Percentiles rank a stretch among this genome's conserved stretches.
Evolutionary conservation across 805 yeast species (phyloP).

Genomic region (Candida maesae): DNA sequence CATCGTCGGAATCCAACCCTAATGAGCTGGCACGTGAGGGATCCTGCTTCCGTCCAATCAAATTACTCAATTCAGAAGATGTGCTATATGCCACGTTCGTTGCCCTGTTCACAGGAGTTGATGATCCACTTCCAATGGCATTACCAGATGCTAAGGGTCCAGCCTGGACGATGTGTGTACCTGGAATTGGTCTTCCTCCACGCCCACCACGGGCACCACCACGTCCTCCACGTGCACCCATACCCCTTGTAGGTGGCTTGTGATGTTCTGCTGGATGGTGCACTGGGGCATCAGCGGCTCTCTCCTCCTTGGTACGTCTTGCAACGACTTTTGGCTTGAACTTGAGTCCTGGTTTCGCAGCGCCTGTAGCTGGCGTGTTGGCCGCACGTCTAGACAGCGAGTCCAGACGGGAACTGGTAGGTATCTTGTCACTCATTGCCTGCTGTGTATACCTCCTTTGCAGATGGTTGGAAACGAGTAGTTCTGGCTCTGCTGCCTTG

Average conservation of each 20-base stretch:
- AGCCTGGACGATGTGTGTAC: conserved; percentile 62
- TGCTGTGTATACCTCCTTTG: not conserved
- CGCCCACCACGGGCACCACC: conserved; percentile 25
- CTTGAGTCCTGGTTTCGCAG: conserved; percentile 53
- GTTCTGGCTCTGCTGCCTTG: no score
- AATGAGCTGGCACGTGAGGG: conserved; percentile 22
- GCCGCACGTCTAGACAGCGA: conserved; percentile 33
- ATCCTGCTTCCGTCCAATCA: conserved; percentile 27
- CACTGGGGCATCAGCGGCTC: conserved; percentile 69
- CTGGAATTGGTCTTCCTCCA: conserved; percentile 27
- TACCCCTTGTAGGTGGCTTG: conserved; percentile 4
- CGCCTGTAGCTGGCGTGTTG: conserved; percentile 27
- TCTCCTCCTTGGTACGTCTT: conserved; percentile 76
- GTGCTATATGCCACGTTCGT: no score
- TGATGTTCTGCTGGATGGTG: conserved; percentile 10
- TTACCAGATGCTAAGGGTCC: conserved; percentile 67
- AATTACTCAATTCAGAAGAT: conserved; percentile 39
- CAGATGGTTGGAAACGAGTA: no score
- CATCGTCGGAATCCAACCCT: conserved; percentile 35
- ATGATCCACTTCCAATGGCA: conserved; percentile 29
- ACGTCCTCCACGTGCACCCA: conserved; percentile 12
- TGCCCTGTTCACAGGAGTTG: no score
- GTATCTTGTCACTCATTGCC: conserved; percentile 23
- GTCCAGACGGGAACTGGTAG: conserved; percentile 32
- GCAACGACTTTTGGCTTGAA: conserved; percentile 88